Base-by-base conservation (phyloP, 345 rosid species). In the Turritis glabra region DNA sequence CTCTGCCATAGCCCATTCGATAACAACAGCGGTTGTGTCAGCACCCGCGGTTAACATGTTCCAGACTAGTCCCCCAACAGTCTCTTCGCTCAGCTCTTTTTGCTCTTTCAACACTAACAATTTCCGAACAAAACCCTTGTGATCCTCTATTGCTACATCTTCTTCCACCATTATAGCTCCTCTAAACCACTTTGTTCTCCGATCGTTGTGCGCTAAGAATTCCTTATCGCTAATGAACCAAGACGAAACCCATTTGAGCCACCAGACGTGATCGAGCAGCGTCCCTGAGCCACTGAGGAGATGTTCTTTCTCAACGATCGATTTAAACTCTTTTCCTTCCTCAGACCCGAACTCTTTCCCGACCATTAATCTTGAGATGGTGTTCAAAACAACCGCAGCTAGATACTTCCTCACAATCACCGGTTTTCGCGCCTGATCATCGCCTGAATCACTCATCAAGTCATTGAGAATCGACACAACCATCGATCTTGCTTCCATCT, bases 1-100 rank as follows among this genome's bases (percentile, higher is more conserved):
- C 67, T 81, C 84, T 2, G 85, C 82, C 81, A 83, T 81, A 3
- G 84, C 84, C 89, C 89, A 85, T 72, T 81, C 89, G 9, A 71
- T 77, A 29, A 77, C 32, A 38, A 83, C 76, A 0, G 82, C 78
- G 5, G 78, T 69, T 22, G 90, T 84, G 69, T 82, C 84, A 59
- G 78, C 74, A 15, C 90, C 83, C 1, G 85, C 85, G 1, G 79
- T 73, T 47, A 81, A 80, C 85, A 83, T 84, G 79, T 84, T 77
- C 90, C 87, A 87, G 8, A 85, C 76, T 1, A 85, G 35, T 40
- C 82, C 82, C 1, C 77, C 75, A 1, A 83, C 78, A 0, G 87
- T 85, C 72, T 81, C 83, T 68, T 78, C 81, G 1, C 29, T 73
- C 4, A 73, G 66, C 78, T 78, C 78, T 25, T 66, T 67, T 15